Base-by-base conservation (phyloP, 805 yeast genomes). In the Nematodospora valgi region DNA sequence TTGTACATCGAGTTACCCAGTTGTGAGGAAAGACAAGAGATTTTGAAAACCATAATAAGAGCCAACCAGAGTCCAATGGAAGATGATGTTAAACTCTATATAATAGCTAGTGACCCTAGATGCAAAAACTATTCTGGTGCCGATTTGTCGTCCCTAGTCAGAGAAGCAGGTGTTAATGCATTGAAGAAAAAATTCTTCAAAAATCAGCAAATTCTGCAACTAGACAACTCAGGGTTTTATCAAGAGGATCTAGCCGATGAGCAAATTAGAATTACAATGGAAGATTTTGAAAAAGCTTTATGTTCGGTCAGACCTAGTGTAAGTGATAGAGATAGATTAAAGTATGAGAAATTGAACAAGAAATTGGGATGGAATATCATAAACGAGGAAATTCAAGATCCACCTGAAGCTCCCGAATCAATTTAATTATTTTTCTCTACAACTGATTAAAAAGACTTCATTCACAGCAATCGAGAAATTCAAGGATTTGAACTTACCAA, bases 121-220 rank as follows among this genome's bases (percentile, higher is more conserved):
- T 84, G 96, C 62, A 71, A 86, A 42, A 91, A 87, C 62, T 93
- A 86, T 55, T 84, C 95, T 3, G 98, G 98, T 54, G 98, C 98
- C 0, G 98, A 93, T 68, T 70, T 93, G 38, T 87, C 95, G 1
- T 87, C 96, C 3, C 63, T 93, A 38, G 91, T 86, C 2, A 73
- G 96, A 50, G 98, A 93, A 54, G 95, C 98, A n/a, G 88, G 95
- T 46, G 93, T 88, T 5, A 63, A 76, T 34, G 94, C 97, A 1
- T 70, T 89, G 56, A 84, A 87, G 56, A 78, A 80, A 56, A 80
- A 74, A 48, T 81, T 84, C 45, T 84, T 83, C 58, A 49, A 48
- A 12, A 61, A 61, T 16, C 68, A 64, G 37, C 43, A 57, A 34
- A 65, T 58, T 47, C 65, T 42, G 52, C 66, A 58, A 56, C 58